Percentiles rank a stretch among this genome's conserved stretches.
phyloP scores from a whole-genome alignment of 495 filamentous ascomycete genomes.

The Penicillium cinerascens region DNA sequence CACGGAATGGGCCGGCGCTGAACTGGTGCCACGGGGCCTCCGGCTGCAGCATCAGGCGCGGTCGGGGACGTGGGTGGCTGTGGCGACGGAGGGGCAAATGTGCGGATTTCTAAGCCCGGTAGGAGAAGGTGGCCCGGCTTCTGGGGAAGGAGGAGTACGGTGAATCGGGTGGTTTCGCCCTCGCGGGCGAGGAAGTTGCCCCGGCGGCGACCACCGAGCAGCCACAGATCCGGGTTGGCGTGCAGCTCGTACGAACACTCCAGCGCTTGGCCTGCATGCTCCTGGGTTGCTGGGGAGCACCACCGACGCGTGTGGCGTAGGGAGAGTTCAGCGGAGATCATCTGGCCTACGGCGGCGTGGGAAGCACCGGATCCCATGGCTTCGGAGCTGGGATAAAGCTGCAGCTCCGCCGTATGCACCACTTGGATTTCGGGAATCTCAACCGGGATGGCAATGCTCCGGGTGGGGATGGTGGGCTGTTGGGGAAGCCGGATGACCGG shows the following conservation, averaged over 20 bases:
- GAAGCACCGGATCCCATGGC: conserved; percentile 20
- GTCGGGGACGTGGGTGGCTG: conserved; percentile 16
- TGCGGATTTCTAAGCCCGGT: conserved; percentile 75
- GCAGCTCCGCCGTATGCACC: conserved; percentile 77
- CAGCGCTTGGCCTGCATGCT: conserved; percentile 47
- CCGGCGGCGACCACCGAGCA: conserved; percentile 75
- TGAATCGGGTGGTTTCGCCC: conserved; percentile 47
- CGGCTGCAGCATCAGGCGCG: conserved; percentile 12
- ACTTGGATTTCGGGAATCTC: conserved; percentile 83
- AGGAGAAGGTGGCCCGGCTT: conserved; percentile 69
- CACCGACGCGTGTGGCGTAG: conserved; percentile 78
- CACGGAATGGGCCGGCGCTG: conserved; percentile 49
- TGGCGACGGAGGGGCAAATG: conserved; percentile 36
- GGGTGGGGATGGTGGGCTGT: conserved; percentile 31
- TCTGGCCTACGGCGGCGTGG: conserved; percentile 60
- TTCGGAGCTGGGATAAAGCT: conserved; percentile 38
- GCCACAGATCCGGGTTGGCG: conserved; percentile 72
- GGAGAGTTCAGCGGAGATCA: conserved; percentile 64
- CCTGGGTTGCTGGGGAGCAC: conserved; percentile 50
- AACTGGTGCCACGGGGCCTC: conserved; percentile 13
- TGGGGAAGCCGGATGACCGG: conserved; percentile 34
- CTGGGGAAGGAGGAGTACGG: conserved; percentile 73
- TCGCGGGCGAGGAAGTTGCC: conserved; percentile 66
- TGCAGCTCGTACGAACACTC: conserved; percentile 84
- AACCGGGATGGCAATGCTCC: conserved; percentile 56